These are phyloP conservation scores for Nannizzia gypsea DNA, from an alignment of 2,329 filamentous ascomycete species.

Conservation along the genomic window DNA sequence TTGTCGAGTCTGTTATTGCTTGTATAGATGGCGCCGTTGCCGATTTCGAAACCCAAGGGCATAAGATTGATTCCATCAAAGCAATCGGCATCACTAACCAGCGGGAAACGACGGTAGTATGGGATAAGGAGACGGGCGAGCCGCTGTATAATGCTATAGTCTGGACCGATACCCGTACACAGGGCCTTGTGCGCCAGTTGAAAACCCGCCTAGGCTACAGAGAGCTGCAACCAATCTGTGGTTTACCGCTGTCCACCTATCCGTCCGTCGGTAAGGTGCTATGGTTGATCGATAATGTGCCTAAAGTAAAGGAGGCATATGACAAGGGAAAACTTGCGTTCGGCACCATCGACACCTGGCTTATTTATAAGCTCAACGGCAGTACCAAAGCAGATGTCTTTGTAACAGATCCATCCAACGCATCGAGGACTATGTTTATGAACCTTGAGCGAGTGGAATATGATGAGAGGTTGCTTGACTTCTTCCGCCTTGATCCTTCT, in stretches of 20 bases:
- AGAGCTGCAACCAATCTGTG: slow-evolving; percentile 57
- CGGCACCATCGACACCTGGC: slow-evolving; percentile 80
- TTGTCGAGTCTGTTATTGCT: slow-evolving; percentile 60
- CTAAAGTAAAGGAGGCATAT: slow-evolving; percentile 60
- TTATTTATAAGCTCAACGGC: slow-evolving; percentile 71
- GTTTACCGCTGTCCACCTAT: slow-evolving; percentile 77
- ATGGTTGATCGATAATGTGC: slow-evolving; percentile 66
- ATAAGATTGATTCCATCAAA: slow-evolving; percentile 56
- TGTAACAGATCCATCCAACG: slow-evolving; percentile 80
- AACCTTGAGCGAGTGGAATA: slow-evolving; percentile 71
- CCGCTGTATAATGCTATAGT: slow-evolving; percentile 80
- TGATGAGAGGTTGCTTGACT: slow-evolving; percentile 62
- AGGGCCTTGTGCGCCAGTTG: slow-evolving; percentile 62
- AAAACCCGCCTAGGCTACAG: slow-evolving; percentile 58
- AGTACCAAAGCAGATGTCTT: slow-evolving; percentile 55
- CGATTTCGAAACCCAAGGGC: slow-evolving; percentile 58
- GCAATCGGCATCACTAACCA: slow-evolving; percentile 83
- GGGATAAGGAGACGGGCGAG: slow-evolving; percentile 70
- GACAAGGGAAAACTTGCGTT: slow-evolving; percentile 68
- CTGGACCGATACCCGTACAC: slow-evolving; percentile 79
- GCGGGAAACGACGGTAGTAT: slow-evolving; percentile 76
- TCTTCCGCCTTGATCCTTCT: slow-evolving; percentile 58
- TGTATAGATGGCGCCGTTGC: slow-evolving; percentile 70
- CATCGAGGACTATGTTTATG: slow-evolving; percentile 93
- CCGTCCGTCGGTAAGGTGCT: slow-evolving; percentile 74